Percentiles rank a stretch among this genome's conserved stretches.
Evolutionary conservation across 169 alveolate genomes (phyloP).

Genomic region (Babesia divergens): DNA sequence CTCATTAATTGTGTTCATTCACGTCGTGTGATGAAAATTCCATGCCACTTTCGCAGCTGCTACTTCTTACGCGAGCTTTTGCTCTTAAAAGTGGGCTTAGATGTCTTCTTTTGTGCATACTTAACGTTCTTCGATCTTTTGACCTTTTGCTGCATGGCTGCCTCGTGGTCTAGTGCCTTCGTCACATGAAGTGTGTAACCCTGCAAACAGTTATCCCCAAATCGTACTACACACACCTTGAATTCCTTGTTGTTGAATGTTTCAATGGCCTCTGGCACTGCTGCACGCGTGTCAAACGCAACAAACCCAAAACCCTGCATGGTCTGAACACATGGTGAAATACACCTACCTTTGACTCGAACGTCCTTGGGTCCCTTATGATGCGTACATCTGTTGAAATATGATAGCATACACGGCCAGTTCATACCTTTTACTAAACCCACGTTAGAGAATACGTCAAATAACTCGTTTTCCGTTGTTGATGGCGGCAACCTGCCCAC

Average conservation of each 20-base stretch:
- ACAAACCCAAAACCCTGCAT: conserved; percentile 63
- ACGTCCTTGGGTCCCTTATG: conserved; percentile 45
- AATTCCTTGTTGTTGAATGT: conserved; percentile 34
- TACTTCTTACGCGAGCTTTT: neutral
- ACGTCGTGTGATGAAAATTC: conserved; percentile 4
- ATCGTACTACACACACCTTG: conserved; percentile 2
- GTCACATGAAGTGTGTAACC: conserved; percentile 57
- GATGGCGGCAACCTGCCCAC: conserved; percentile 59
- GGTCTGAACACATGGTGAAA: neutral
- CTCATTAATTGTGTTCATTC: neutral
- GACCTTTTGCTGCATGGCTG: conserved; percentile 11
- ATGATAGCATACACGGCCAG: neutral
- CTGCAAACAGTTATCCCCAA: neutral
- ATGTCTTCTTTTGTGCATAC: neutral
- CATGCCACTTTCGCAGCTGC: conserved; percentile 1
- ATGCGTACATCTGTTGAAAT: conserved; percentile 23
- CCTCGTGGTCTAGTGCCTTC: conserved; percentile 48
- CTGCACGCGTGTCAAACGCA: conserved; percentile 44
- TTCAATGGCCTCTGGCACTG: conserved; percentile 52
- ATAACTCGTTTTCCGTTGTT: conserved; percentile 52
- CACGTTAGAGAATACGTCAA: conserved; percentile 43
- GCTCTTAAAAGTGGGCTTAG: neutral
- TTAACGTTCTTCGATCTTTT: conserved; percentile 16
- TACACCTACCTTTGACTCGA: conserved; percentile 32
- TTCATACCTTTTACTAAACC: conserved; percentile 50